A percentile compares a stretch with the other conserved stretches of the same genome.
Evolutionary conservation across 495 filamentous ascomycete species (phyloP).

Genomic region (Friedmanniomyces endolithicus): DNA sequence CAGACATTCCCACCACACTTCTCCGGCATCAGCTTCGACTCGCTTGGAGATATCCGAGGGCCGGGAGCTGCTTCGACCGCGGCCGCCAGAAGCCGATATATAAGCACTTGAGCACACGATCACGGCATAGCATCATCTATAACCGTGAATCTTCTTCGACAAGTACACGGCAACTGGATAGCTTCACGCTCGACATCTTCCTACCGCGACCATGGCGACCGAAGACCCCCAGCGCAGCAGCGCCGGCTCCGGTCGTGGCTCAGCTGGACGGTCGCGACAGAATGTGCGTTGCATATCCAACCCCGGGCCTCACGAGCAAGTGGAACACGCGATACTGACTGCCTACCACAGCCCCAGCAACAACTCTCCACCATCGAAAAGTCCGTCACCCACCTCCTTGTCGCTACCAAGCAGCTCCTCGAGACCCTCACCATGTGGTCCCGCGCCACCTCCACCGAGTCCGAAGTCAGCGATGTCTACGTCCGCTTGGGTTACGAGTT

Average conservation of each 20-base stretch:
- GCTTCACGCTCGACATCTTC: too few relatives aligned
- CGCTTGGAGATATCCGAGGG: too few relatives aligned
- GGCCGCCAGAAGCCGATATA: too few relatives aligned
- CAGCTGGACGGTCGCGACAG: constrained; percentile 6
- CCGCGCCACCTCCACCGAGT: constrained; percentile 75
- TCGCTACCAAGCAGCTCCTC: constrained; percentile 93
- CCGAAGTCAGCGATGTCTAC: constrained; percentile 93
- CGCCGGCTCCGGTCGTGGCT: constrained; percentile 11
- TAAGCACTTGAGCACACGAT: not conserved
- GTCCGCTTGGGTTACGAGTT: constrained; percentile 96
- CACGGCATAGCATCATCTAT: not conserved
- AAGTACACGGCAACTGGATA: too few relatives aligned
- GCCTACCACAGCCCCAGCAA: constrained; percentile 44
- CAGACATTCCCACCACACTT: too few relatives aligned
- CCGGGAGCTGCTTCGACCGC: too few relatives aligned
- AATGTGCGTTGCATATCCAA: constrained; percentile 14
- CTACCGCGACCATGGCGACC: not conserved
- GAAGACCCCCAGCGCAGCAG: constrained; percentile 13
- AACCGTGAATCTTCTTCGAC: too few relatives aligned
- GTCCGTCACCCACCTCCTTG: constrained; percentile 91
- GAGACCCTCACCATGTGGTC: constrained; percentile 98
- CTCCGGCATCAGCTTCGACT: too few relatives aligned
- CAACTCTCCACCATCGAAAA: constrained; percentile 92
- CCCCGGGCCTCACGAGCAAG: too few relatives aligned
- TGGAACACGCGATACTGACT: constrained; percentile 11